phyloP scores from a whole-genome alignment of 805 yeast genomes.

The Candida methanosorbosa region DNA sequence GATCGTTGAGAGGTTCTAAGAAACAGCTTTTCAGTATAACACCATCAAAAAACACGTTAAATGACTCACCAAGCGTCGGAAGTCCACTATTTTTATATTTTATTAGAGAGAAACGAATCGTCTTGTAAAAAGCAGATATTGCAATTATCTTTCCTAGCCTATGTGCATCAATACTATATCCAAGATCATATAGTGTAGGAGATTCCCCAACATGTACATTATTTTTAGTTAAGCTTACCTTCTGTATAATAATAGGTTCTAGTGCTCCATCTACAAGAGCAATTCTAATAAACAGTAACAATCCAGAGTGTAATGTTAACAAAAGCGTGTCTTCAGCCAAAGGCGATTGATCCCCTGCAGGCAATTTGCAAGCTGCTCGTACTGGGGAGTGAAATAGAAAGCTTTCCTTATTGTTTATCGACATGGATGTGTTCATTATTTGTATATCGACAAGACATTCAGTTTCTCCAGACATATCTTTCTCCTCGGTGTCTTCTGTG shows the following conservation, averaged over 20 bases:
- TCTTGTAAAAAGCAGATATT: slow-evolving; percentile 14
- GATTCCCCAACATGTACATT: slow-evolving; percentile 1
- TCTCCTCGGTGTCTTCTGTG: neutral
- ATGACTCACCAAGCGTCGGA: slow-evolving; percentile 11
- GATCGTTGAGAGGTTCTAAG: slow-evolving; percentile 11
- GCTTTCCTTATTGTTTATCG: slow-evolving; percentile 11
- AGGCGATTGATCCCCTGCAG: slow-evolving; percentile 10
- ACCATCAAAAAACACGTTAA: slow-evolving; percentile 16
- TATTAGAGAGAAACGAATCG: slow-evolving; percentile 10
- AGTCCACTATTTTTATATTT: slow-evolving; percentile 10
- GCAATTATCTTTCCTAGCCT: slow-evolving; percentile 14
- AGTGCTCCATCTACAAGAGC: slow-evolving; percentile 6
- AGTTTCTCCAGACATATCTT: neutral
- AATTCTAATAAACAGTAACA: slow-evolving; percentile 14
- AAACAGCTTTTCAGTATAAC: slow-evolving; percentile 14
- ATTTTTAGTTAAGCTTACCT: slow-evolving; percentile 3
- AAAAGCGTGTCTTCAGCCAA: slow-evolving; percentile 20
- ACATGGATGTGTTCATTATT: slow-evolving; percentile 15
- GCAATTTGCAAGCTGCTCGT: slow-evolving; percentile 15
- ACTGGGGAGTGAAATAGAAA: slow-evolving; percentile 13
- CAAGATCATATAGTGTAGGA: slow-evolving; percentile 3
- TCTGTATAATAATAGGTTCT: slow-evolving; percentile 17
- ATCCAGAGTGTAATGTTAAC: slow-evolving; percentile 13
- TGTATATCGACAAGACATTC: slow-evolving; percentile 10
- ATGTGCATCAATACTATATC: slow-evolving; percentile 9